Conservation (phyloP, 1,139 yeast genomes). For the Taphrina wiesneri region DNA sequence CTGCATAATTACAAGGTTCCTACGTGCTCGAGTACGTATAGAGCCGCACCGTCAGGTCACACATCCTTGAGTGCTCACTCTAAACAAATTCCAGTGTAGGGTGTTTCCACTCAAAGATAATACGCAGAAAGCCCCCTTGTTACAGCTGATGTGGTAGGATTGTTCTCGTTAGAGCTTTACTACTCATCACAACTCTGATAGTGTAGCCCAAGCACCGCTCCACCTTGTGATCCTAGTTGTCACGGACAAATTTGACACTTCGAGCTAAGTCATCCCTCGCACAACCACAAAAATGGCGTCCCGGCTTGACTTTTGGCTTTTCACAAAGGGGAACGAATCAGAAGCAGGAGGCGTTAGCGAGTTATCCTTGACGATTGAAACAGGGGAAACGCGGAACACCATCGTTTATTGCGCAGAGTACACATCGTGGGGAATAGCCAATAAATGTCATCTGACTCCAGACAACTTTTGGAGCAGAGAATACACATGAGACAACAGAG, state of each 20-base stretch:
- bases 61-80: too few relatives aligned
- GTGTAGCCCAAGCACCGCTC: too few relatives aligned
- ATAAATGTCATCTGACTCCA: neutral
- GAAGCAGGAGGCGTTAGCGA: neutral
- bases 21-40: too few relatives aligned
- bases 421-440: neutral
- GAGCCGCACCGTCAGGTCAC: too few relatives aligned
- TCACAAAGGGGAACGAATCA: neutral
- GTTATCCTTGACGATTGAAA: neutral
- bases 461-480: too few relatives aligned
- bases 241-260: neutral
- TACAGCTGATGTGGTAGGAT: too few relatives aligned
- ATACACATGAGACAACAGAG: too few relatives aligned
- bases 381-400: neutral
- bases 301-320: neutral
- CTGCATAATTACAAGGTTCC: too few relatives aligned
- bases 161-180: too few relatives aligned
- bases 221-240: neutral
- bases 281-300: neutral
- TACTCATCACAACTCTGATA: neutral
- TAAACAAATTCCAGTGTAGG: too few relatives aligned
- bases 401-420: neutral
- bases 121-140: too few relatives aligned
- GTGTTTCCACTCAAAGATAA: too few relatives aligned
- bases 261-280: neutral